phyloP scores from a whole-genome alignment of 768 basidiomycete species.

The Dioszegia hungarica region DNA sequence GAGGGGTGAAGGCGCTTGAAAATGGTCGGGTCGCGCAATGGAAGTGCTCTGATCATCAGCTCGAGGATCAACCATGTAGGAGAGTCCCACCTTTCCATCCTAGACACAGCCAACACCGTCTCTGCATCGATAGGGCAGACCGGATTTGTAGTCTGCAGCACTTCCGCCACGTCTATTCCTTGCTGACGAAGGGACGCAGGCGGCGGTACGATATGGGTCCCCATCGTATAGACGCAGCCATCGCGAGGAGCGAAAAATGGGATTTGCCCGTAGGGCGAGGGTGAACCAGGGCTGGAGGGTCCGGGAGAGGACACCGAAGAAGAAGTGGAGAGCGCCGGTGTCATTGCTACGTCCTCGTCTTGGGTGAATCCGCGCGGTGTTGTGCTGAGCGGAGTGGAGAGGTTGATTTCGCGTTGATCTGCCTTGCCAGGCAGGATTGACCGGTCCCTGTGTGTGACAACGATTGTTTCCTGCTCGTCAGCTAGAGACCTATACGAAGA shows the following conservation, averaged over 20 bases:
- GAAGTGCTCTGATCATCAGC: conserved; percentile 10
- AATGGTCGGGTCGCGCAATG: conserved; percentile 3
- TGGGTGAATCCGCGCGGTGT: background rate
- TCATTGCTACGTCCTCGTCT: background rate
- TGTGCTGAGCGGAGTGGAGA: conserved; percentile 52
- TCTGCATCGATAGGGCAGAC: conserved; percentile 56
- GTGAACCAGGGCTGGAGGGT: background rate
- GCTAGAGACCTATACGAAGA: background rate
- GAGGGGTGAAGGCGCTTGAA: conserved; percentile 6
- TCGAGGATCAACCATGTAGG: conserved; percentile 49
- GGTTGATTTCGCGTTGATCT: conserved; percentile 66
- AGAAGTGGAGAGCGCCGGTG: conserved; percentile 1
- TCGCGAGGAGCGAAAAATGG: conserved; percentile 21
- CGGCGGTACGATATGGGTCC: conserved; percentile 58
- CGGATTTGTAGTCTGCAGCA: conserved; percentile 74
- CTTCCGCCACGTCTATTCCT: conserved; percentile 24
- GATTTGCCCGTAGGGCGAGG: background rate
- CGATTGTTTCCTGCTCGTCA: conserved; percentile 52
- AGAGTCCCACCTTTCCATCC: conserved; percentile 60
- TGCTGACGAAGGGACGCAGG: conserved; percentile 50
- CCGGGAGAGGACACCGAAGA: background rate
- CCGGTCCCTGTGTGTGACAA: conserved; percentile 67
- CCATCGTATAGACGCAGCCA: conserved; percentile 57
- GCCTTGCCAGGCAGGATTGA: conserved; percentile 56
- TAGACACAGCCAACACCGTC: conserved; percentile 58